Base-by-base conservation (phyloP, 495 filamentous ascomycete genomes). In the Penicillium nucicola region DNA sequence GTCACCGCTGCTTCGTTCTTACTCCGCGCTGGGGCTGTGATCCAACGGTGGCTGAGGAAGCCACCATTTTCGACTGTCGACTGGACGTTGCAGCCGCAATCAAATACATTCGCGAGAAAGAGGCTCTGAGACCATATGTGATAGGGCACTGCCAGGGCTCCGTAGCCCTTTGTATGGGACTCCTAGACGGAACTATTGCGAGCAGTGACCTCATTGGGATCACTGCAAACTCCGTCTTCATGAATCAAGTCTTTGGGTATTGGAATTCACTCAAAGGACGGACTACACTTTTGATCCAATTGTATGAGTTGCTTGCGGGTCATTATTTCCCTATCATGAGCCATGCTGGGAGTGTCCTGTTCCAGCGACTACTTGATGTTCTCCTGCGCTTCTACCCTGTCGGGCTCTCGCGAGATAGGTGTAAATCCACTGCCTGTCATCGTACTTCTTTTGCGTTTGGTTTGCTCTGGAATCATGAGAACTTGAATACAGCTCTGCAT, bases 61-160 rank as follows among this genome's bases (percentile, higher is more conserved):
- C 71, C 65, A 86, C 84, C 2, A 79, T 81, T 0, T 86, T 75
- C 45, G 84, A 87, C 61, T 72, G 75, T 10, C 81, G 85, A 0
- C 77, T 82, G 10, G 85, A 89, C 55, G 68, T 86, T 38, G 68
- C 65, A 12, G 84, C 83, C 2, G 82, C 78, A 14, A 54, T 86
- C 14, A 66, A 79, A 46, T 68, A 74, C 41, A 82, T 87, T 46
- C 77, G 78, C 2, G 45, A 60, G 11, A 37, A 63, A 4, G 65
- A 65, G 14, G 8, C 2, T 12, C 41, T 57, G 7, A 72, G 75
- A 13, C 64, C 75, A 31, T 87, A 89, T 64, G 78, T 78, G 9
- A 70, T 88, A 45, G 75, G 77, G 12, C 85, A 89, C 62, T 89
- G 85, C 62, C 81, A 81, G 69, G 85, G 85, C 39, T 77, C 78